Evolutionary conservation across 1,284 basidiomycete species (phyloP), one percentile per base, ranked within the genome.

Genomic region (Sparassis latifolia): DNA sequence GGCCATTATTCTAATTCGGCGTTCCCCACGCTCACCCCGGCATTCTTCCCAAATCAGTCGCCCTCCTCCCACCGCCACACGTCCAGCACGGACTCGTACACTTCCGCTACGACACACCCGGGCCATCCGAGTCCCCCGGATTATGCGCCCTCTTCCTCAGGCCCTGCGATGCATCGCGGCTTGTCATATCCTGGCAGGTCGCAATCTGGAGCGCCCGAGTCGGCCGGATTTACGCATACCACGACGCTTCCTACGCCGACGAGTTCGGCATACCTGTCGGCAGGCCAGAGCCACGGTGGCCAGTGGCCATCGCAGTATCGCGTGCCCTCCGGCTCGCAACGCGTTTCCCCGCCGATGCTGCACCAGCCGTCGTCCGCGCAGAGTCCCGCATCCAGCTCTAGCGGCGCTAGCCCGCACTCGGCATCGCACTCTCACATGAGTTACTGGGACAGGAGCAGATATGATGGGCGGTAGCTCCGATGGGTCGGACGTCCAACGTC

Each of bases 31-130:
- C 63, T 69, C 40, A 60, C 62, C 27, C 69, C 77, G 27, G 68
- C 76, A 4, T 79, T 75, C 63, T 74, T 65, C 72, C 78, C 50
- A 50, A 58, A 38, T 64, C 45, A 67, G 53, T 59, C 64, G 44
- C 66, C 65, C 46, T 44, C 65, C 46, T 44, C 56, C 42, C 50
- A 56, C 49, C 50, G 59, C 38, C 51, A 44, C 7, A 37, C 12
- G 35, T 6, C 6, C 9, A 7, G 7, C 39, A 51, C 53, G 33
- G 62, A 63, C 43, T 44, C 55, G 35, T 45, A 47, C 27, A 44
- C 65, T 12, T 63, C 73, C 44, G 58, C 66, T 30, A 51, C 59
- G 20, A 47, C 60, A 4, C 52, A 58, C 32, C 49, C 56, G 3
- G 52, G 50, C 35, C 49, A 42, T 20, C 20, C 20, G 20, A 20